Base-by-base conservation (phyloP, 2,329 filamentous ascomycete genomes). In the Ophiostoma ips region DNA sequence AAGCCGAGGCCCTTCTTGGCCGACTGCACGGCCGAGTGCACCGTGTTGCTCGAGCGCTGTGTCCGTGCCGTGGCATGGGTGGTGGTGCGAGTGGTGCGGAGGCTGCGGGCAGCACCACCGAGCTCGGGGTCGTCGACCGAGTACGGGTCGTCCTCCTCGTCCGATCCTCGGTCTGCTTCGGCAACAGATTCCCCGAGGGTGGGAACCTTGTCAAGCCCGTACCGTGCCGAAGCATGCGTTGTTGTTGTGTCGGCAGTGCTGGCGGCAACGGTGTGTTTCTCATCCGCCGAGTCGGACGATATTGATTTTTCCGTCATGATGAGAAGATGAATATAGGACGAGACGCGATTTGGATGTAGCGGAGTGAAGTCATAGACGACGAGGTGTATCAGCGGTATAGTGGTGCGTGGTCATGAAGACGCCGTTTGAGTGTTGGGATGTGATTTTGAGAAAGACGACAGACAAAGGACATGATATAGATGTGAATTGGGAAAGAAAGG, bases 241-340 rank as follows among this genome's bases (percentile, higher is more conserved):
- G 40, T 21, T 9, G 40, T 31, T 3, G 19, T n/a, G 19, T 21
- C 9, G 16, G 40, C 24, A n/a, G 40, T 30, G 40, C 40, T 30
- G 40, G 21, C 9, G 11, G 30, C 4, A 24, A 5, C 40, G 6
- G 43, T 18, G 30, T 44, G 41, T 21, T 45, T 34, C 28, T 31
- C 43, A 16, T 45, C 43, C 43, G 43, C 43, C 43, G 43, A 34
- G 43, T 45, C 43, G 43, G 28, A 15, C 21, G 15, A 43, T 43
- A 24, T 3, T 16, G 24, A 30, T 28, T 45, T 45, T 16, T 30
- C 30, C 43, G 30, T 43, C 13, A n/a, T 16, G 24, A 28, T 28
- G 24, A 28, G 24, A 28, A 8, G 24, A 28, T 28, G 24, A 28
- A 28, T 5, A 28, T 28, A 28, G 8, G 8, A 28, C 5, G 24